Base-by-base conservation (phyloP, 2,329 filamentous ascomycete species). In the Zalaria sp. region DNA sequence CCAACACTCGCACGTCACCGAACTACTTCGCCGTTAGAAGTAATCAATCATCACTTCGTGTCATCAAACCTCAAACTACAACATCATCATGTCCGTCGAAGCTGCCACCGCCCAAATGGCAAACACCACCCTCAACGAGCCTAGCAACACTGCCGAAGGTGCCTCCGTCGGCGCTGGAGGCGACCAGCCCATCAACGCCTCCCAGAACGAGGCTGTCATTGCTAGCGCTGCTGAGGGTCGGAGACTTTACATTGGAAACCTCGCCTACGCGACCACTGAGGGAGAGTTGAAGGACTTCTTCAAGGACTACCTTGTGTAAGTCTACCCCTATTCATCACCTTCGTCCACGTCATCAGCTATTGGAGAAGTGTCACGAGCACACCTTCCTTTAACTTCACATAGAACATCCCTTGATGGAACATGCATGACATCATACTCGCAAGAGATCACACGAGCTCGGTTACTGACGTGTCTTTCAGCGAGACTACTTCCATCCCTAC, bases 281-380 rank as follows among this genome's bases (percentile, higher is more conserved):
- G 91, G 84, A 82, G 87, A 95, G 81, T 86, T 98, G 78, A 94
- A 93, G 77, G 84, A 91, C 59, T 98, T 98, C 79, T 98, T 98
- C 83, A 89, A 91, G 77, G 84, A 81, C 69, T 96, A 94, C 77
- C 83, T 91, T 75, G 86, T 98, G 91, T 98, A 78, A 77, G 89
- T 84, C 49, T 44, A 43, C 47, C 42, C 51, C 43, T 31, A 11
- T 31, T 26, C 28, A 28, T 5, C 29, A 32, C 29, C 7, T 32
- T 7, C 29, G 7, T 32, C 29, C 29, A 7, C n/a, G 7, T 7
- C n/a, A 34, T 46, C 32, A 25, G 10, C 10, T 26, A 26, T 43
- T 51, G 57, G 55, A 57, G 49, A 50, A 7, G n/a, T 32, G 44
- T 45, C 43, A 47, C 51, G 39, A 45, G 37, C 18, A 44, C 44